These are phyloP conservation scores for Xylariaceae sp. DNA, from an alignment of 2,329 filamentous ascomycete genomes.

Conservation along the genomic window DNA sequence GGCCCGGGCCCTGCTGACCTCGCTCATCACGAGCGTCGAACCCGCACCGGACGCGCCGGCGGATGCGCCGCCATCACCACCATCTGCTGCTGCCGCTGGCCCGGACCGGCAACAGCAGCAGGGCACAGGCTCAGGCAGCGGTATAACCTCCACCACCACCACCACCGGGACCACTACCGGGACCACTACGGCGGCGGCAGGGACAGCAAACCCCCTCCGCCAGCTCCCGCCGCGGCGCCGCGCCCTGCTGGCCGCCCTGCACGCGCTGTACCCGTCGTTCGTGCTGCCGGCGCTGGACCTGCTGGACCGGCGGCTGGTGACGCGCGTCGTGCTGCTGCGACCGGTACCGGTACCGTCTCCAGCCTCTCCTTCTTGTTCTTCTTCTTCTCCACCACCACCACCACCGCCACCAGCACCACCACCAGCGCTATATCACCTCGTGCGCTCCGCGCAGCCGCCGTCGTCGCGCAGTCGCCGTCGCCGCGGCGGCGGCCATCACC, in stretches of 20 bases:
- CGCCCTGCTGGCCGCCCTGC: slow-evolving; percentile 66
- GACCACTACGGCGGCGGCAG: too few relatives aligned
- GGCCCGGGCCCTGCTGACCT: too few relatives aligned
- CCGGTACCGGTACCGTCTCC: too few relatives aligned
- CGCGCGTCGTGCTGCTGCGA: slow-evolving; percentile 38
- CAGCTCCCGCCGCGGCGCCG: slow-evolving; percentile 32
- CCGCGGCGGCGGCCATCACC: slow-evolving; percentile 8
- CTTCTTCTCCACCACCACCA: slow-evolving; percentile 6
- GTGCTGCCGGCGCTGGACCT: slow-evolving; percentile 82
- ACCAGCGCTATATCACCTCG: slow-evolving; percentile 47
- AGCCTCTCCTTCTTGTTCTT: neutral
- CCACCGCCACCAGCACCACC: slow-evolving; percentile 12
- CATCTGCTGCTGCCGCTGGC: too few relatives aligned
- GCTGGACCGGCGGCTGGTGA: slow-evolving; percentile 69
- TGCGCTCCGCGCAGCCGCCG: slow-evolving; percentile 48
- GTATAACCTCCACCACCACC: too few relatives aligned
- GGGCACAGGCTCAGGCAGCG: too few relatives aligned
- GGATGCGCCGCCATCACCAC: too few relatives aligned
- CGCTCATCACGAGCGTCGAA: too few relatives aligned
- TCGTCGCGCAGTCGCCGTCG: slow-evolving; percentile 17
- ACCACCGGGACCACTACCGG: too few relatives aligned
- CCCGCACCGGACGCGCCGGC: too few relatives aligned
- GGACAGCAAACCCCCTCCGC: slow-evolving; percentile 28
- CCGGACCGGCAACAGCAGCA: too few relatives aligned
- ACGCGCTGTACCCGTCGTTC: slow-evolving; percentile 75